Percentiles rank a stretch among this genome's conserved stretches.
Evolutionary conservation across 805 yeast genomes (phyloP).

Genomic region (Zygotorulaspora sp.): DNA sequence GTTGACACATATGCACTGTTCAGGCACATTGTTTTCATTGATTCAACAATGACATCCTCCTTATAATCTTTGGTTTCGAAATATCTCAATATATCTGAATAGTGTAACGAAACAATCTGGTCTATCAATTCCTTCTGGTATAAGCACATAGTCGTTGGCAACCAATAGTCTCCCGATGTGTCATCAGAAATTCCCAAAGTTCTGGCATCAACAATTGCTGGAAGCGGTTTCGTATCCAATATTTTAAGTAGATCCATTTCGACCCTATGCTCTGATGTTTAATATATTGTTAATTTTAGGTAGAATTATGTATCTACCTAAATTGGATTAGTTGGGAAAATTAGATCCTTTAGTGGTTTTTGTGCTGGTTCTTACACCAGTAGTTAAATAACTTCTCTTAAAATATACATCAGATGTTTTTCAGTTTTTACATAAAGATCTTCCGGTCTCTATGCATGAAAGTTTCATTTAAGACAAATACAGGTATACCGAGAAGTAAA

Average conservation of each 20-base stretch:
- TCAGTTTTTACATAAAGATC: too few species aligned
- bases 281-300: too few species aligned
- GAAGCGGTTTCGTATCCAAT: slow-evolving; percentile 80
- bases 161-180: slow-evolving; percentile 56
- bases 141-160: slow-evolving; percentile 79
- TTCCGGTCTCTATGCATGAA: too few species aligned
- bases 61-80: slow-evolving; percentile 54
- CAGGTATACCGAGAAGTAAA: too few species aligned
- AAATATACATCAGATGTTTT: too few species aligned
- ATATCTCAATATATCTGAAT: slow-evolving; percentile 82
- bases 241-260: slow-evolving; percentile 70
- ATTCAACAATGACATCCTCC: slow-evolving; percentile 62
- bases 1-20: slow-evolving; percentile 78
- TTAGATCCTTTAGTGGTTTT: too few species aligned
- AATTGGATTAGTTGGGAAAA: too few species aligned
- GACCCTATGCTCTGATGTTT: too few species aligned
- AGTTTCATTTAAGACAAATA: too few species aligned
- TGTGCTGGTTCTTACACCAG: too few species aligned
- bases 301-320: too few species aligned
- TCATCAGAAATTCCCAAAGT: slow-evolving; percentile 36
- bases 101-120: slow-evolving; percentile 86
- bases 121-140: slow-evolving; percentile 86
- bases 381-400: too few species aligned
- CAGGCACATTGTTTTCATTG: slow-evolving; percentile 66
- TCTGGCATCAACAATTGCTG: slow-evolving; percentile 63